Percentiles rank a stretch among this genome's conserved stretches.
Evolutionary conservation across 257 asterid species (phyloP).

Genomic region (Handroanthus guayacan): DNA sequence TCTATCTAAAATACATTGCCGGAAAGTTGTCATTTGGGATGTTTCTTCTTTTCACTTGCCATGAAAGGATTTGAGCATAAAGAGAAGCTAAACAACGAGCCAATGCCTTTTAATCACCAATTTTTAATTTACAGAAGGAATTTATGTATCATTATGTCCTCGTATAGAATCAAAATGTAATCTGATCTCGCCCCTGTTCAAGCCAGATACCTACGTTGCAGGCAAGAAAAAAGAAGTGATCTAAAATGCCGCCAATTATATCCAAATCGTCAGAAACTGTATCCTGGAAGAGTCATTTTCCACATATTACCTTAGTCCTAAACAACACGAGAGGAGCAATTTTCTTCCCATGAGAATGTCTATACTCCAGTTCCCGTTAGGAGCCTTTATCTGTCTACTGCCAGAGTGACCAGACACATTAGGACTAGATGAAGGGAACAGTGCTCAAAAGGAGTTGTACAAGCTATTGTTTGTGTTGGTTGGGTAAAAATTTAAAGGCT

Average conservation of each 20-base stretch:
- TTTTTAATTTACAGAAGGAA: slow-evolving; percentile 4
- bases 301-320: neutral
- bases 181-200: neutral
- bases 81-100: slow-evolving; percentile 9
- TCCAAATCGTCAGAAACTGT: slow-evolving; percentile 2
- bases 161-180: slow-evolving; percentile 24
- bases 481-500: neutral
- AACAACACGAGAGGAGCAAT: slow-evolving; percentile 27
- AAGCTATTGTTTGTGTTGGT: slow-evolving; percentile 3
- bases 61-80: slow-evolving; percentile 5
- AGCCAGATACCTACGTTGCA: neutral
- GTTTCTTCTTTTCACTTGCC: neutral
- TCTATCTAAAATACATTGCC: neutral
- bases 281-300: neutral
- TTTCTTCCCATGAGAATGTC: neutral
- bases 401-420: neutral
- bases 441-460: neutral
- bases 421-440: neutral
- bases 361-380: neutral
- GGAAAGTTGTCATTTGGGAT: slow-evolving; percentile 6
- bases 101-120: neutral
- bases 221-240: slow-evolving; percentile 1
- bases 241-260: neutral
- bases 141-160: slow-evolving; percentile 10
- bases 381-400: neutral